Evolutionary conservation across 441 rosid genomes (phyloP).

Genomic region (Gossypium gossypioides): DNA sequence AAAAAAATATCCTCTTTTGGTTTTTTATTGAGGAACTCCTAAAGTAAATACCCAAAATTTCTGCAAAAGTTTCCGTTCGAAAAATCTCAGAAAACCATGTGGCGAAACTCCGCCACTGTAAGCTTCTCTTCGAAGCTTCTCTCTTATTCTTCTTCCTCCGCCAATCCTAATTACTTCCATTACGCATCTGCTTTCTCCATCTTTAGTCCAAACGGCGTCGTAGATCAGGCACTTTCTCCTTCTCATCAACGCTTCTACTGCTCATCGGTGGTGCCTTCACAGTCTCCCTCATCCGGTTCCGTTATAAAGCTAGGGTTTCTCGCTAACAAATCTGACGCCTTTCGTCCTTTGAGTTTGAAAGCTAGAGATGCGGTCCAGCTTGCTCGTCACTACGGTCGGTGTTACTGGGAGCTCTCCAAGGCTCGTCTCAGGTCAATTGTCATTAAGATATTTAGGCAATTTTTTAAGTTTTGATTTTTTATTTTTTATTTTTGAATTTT

Average conservation of each 20-base stretch:
- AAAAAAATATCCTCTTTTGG: too few relatives aligned
- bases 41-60: background rate
- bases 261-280: constrained; percentile 8
- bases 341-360: constrained; percentile 32
- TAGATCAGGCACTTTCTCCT: constrained; percentile 18
- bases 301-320: constrained; percentile 27
- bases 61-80: background rate
- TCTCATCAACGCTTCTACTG: background rate
- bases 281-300: constrained; percentile 23
- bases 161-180: constrained; percentile 20
- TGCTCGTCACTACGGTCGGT: constrained; percentile 56
- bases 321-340: constrained; percentile 24
- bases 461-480: background rate
- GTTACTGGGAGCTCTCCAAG: constrained; percentile 91
- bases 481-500: background rate
- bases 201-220: constrained; percentile 13
- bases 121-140: constrained; percentile 27
- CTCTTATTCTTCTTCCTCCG: constrained; percentile 9
- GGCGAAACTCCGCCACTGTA: constrained; percentile 27
- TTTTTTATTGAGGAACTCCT: background rate
- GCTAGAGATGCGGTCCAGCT: constrained; percentile 22
- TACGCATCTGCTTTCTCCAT: constrained; percentile 22
- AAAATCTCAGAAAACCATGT: constrained; percentile 18
- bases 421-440: constrained; percentile 72
- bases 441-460: background rate